Percentiles rank a stretch among this genome's conserved stretches.
These are phyloP conservation scores for Nicotiana tabacum DNA, from an alignment of 257 asterid species.

Conservation along the genomic window DNA sequence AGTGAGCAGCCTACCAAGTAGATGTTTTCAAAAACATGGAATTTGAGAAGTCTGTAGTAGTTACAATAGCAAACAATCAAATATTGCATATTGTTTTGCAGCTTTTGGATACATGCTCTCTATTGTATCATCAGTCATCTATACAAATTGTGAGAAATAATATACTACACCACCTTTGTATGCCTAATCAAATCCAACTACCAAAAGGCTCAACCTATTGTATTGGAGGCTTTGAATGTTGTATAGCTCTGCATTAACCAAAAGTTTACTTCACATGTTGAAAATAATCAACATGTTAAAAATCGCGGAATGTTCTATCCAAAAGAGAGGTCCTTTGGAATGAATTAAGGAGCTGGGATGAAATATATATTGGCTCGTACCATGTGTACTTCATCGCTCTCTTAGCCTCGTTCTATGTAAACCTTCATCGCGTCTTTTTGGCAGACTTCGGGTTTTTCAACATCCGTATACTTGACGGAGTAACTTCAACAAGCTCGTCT, in stretches of 20 bases:
- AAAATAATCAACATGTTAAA: not conserved
- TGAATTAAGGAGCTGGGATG: not conserved
- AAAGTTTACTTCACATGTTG: not conserved
- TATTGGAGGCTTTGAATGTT: not conserved
- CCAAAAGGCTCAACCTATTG: conserved; percentile 5
- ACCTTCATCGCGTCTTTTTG: conserved; percentile 44
- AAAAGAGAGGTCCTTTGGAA: not conserved
- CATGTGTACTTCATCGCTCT: not conserved
- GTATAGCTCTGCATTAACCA: conserved; percentile 3
- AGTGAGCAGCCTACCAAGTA: not conserved
- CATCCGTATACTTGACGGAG: conserved; percentile 87
- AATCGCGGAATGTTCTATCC: not conserved
- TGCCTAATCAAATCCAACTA: conserved; percentile 4
- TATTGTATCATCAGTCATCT: not conserved
- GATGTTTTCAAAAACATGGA: not conserved
- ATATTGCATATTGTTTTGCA: not conserved
- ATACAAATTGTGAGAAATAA: conserved; percentile 3
- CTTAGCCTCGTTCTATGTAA: not conserved
- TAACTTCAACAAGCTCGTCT: conserved; percentile 96
- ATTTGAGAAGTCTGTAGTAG: not conserved
- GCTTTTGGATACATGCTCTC: not conserved
- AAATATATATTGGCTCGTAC: not conserved
- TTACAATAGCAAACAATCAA: not conserved
- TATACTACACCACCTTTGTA: conserved; percentile 1
- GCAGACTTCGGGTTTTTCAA: conserved; percentile 69